phyloP scores from a whole-genome alignment of 2,329 filamentous ascomycete species.

The Penicillium sp. region DNA sequence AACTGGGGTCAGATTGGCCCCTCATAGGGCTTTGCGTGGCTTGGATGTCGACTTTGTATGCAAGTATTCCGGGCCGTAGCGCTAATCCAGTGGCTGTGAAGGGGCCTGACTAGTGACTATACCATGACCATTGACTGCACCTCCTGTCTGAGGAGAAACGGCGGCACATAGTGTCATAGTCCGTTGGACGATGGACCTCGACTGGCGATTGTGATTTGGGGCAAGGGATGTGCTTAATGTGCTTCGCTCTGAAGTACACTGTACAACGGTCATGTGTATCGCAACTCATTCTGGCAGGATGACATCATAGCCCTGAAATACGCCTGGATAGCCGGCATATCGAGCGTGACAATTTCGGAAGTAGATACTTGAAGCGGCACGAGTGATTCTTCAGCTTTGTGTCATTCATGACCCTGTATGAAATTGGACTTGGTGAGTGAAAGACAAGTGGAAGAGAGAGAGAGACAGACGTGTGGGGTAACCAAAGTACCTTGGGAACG shows the following conservation, averaged over 20 bases:
- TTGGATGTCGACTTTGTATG: neutral
- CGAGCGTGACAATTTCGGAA: neutral
- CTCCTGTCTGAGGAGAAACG: neutral
- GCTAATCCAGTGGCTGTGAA: neutral
- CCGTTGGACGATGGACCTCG: neutral
- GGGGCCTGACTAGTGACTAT: neutral
- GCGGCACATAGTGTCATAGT: neutral
- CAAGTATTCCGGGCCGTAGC: neutral
- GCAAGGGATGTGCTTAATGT: neutral
- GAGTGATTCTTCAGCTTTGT: neutral
- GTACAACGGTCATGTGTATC: neutral
- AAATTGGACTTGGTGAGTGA: neutral
- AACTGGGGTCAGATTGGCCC: neutral
- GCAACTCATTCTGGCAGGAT: constrained; percentile 1
- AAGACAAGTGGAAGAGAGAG: neutral
- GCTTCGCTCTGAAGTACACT: neutral
- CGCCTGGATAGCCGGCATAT: neutral
- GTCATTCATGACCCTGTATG: too few species aligned
- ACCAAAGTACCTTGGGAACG: neutral
- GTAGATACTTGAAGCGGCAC: neutral
- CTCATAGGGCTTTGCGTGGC: constrained; percentile 7
- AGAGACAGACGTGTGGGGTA: neutral
- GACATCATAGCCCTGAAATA: constrained; percentile 1
- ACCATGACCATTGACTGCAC: neutral
- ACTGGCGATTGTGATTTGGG: neutral